These are phyloP conservation scores for Rhodotorula paludigena DNA, from an alignment of 768 basidiomycete species.

Conservation along the genomic window DNA sequence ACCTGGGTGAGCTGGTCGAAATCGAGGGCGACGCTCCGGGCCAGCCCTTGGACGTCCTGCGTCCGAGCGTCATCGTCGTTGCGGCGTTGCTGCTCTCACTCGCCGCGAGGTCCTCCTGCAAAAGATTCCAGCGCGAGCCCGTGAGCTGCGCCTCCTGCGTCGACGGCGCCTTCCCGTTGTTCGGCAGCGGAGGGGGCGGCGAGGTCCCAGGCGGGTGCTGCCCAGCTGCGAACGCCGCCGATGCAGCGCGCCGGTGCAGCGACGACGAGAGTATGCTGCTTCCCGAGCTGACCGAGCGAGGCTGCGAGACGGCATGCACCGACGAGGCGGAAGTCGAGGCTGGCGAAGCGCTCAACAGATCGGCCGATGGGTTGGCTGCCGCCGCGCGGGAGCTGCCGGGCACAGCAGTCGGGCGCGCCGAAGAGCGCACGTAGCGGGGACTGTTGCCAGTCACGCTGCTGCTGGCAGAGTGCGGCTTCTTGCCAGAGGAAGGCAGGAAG, in stretches of 20 bases:
- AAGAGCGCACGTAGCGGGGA: conserved; percentile 17
- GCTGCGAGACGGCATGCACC: conserved; percentile 12
- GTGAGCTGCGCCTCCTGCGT: conserved; percentile 28
- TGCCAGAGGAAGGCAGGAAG: conserved; percentile 26
- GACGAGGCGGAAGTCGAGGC: conserved; percentile 23
- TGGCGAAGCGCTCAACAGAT: conserved; percentile 19
- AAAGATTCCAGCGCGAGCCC: conserved; percentile 20
- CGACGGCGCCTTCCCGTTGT: conserved; percentile 17
- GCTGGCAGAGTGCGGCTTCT: neutral
- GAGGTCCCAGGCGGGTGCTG: neutral
- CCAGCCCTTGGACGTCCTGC: conserved; percentile 1
- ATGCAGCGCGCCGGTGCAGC: conserved; percentile 12
- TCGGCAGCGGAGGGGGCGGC: neutral
- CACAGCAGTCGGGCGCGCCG: neutral
- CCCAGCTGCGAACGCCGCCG: neutral
- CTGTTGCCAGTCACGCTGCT: neutral
- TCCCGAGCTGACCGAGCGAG: conserved; percentile 21
- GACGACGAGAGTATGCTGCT: conserved; percentile 30
- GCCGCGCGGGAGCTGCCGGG: neutral
- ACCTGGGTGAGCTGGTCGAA: neutral
- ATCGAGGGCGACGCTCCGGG: neutral
- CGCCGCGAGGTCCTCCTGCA: conserved; percentile 10
- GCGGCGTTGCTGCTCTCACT: neutral
- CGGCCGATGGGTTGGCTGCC: neutral
- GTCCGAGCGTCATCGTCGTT: neutral